phyloP scores from a whole-genome alignment of 2,329 filamentous ascomycete genomes.

The Scedosporium aurantiacum region DNA sequence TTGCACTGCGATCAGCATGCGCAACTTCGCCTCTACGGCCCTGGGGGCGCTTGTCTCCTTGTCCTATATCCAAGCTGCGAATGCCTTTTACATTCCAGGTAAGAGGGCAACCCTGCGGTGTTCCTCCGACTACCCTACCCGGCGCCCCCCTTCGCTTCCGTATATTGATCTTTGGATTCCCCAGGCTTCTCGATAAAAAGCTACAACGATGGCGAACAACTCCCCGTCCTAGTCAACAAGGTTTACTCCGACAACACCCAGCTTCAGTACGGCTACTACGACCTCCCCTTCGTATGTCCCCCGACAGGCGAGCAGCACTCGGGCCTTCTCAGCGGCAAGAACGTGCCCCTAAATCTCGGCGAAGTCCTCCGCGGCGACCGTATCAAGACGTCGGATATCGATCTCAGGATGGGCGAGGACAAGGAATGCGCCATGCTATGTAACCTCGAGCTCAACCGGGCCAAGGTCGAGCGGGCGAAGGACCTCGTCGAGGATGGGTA shows the following conservation, averaged over 20 bases:
- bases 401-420: conserved; percentile 67
- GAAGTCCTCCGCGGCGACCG: conserved; percentile 81
- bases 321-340: conserved; percentile 63
- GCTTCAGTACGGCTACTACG: conserved; percentile 84
- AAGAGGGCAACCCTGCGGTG: conserved; percentile 12
- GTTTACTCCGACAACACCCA: conserved; percentile 83
- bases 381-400: conserved; percentile 75
- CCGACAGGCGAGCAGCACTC: conserved; percentile 55
- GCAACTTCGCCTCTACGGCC: not conserved
- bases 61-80: conserved; percentile 30
- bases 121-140: not conserved
- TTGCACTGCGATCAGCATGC: conserved; percentile 3
- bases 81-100: conserved; percentile 84
- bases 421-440: conserved; percentile 64
- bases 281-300: conserved; percentile 78
- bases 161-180: conserved; percentile 1
- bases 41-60: not conserved
- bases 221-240: conserved; percentile 85
- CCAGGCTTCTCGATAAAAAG: conserved; percentile 71
- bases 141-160: conserved; percentile 4
- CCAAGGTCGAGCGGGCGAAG: conserved; percentile 55
- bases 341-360: conserved; percentile 71
- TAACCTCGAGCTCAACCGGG: conserved; percentile 51
- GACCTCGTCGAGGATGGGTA: conserved; percentile 69
- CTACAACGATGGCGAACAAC: conserved; percentile 63